Base-by-base conservation (phyloP, 129 eudicot genomes). In the Ambrosia artemisiifolia region DNA sequence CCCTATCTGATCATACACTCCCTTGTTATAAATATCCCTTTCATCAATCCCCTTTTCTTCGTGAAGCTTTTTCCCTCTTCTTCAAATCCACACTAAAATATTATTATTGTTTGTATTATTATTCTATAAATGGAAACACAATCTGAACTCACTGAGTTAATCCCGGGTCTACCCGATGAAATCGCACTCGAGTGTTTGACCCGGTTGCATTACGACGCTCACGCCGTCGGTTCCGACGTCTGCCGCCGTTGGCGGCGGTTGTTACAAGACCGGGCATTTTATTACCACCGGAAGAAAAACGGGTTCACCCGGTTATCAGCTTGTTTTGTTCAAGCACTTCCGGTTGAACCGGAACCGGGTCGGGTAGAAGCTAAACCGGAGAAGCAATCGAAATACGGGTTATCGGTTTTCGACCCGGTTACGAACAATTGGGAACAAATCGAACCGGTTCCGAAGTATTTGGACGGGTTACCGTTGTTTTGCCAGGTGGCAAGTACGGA, bases 171-270 rank as follows among this genome's bases (percentile, higher is more conserved):
- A 17, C 97, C 96, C 16, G 86, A 86, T 18, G 97, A 92, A 34
- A 61, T 92, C 36, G 97, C 87, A 4, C 86, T 88, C 20, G 96
- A 88, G 47, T 92, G 96, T 82, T 56, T 92, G 75, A 86, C 96
- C 28, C 97, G 96, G 18, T 56, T 88, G 61, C 86, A 86, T 80
- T 83, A 84, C 83, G 73, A 84, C 1, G 67, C 88, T 19, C 93
- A 86, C 76, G 64, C 72, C 4, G 78, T 77, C 48, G 83, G 85
- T 0, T 73, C 91, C 62, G 77, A 16, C 2, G 97, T 92, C 49
- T 87, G 95, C 76, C 62, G 46, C 6, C 85, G 84, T 8, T 92
- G 97, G 97, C 84, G 85, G 0, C 61, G 57, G 1, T 81, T 92
- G 24, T 69, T 92, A 43, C 83, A 74, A 3, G 80, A 86, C 79